These are phyloP conservation scores for Talaromyces sp. DNA, from an alignment of 2,329 filamentous ascomycete species.

Conservation along the genomic window DNA sequence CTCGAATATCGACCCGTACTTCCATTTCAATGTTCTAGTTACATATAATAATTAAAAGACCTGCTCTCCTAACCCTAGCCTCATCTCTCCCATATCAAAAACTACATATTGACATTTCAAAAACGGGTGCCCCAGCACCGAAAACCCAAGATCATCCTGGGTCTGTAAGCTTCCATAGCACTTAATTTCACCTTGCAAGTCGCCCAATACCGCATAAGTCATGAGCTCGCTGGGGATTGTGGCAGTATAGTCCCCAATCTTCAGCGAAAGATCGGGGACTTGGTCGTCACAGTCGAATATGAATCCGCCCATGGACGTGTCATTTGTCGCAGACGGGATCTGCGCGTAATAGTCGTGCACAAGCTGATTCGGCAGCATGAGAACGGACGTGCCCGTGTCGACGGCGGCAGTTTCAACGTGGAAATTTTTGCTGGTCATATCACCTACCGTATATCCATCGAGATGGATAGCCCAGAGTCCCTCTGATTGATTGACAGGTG, in stretches of 20 bases:
- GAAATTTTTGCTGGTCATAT: slow-evolving; percentile 28
- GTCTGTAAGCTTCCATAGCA: slow-evolving; percentile 53
- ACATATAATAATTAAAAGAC: not conserved
- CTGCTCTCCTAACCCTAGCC: slow-evolving; percentile 44
- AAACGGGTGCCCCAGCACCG: slow-evolving; percentile 72
- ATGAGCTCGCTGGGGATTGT: slow-evolving; percentile 49
- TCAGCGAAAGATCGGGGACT: slow-evolving; percentile 49
- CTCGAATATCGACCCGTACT: not conserved
- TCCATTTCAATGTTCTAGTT: not conserved
- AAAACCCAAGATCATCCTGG: slow-evolving; percentile 50
- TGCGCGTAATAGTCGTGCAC: slow-evolving; percentile 55
- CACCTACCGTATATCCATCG: slow-evolving; percentile 51
- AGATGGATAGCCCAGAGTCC: slow-evolving; percentile 59
- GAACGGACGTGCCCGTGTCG: slow-evolving; percentile 65
- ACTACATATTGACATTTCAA: slow-evolving; percentile 71
- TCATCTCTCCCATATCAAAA: slow-evolving; percentile 53
- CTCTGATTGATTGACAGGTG: slow-evolving; percentile 42
- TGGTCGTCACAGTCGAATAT: slow-evolving; percentile 45
- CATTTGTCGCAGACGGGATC: slow-evolving; percentile 42
- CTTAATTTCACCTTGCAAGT: not conserved
- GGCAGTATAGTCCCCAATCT: slow-evolving; percentile 45
- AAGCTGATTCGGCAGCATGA: slow-evolving; percentile 51
- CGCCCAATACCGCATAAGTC: not conserved
- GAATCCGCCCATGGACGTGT: slow-evolving; percentile 46
- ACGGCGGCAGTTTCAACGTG: slow-evolving; percentile 51